Base-by-base conservation (phyloP, 139 green algal genomes). In the Tetradesmus lagerheimii region DNA sequence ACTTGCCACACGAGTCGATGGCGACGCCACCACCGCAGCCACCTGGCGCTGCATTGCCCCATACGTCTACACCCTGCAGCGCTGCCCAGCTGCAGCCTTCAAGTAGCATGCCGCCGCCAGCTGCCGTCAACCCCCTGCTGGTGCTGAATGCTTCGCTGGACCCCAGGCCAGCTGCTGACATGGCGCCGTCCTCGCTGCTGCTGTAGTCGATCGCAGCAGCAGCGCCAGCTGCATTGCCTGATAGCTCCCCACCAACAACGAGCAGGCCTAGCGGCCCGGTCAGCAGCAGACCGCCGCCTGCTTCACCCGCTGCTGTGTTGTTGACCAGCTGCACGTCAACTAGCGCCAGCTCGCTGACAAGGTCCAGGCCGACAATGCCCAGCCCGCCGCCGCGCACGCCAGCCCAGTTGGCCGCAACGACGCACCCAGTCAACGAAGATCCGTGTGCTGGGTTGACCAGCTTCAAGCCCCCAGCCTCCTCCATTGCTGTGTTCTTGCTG, bases 401-500 rank as follows among this genome's bases (percentile, higher is more conserved):
- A n/a, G 71, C 71, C 85, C 74, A 89, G 34, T 83, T 83, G 11
- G 31, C 74, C 12, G 71, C 20, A 12, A 83, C 14, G 1, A 29
- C 57, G 43, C 27, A 71, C 12, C 3, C 23, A 0, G 12, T 38
- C 29, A 83, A 6, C 1, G 85, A 39, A 25, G 71, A 89, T 1
- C 71, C 85, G 3, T 81, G 35, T 16, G 74, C 71, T 29, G 74
- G 76, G 66, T 80, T 86, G 37, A 80, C 15, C 29, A 91, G 20
- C 87, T 91, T 91, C 38, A 87, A 14, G n/a, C 77, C 87, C 8
- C 87, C 87, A 37, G 50, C 87, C 20, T 91, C 78, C 43, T 79
- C 79, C n/a, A 20, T 76, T 2, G 87, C 87, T 35, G 57, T 81
- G 62, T 91, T 91, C 53, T 53, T 80, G 34, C 39, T 27, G 16